phyloP scores from a whole-genome alignment of 176 grass and related monocot species.

The Olyra latifolia region DNA sequence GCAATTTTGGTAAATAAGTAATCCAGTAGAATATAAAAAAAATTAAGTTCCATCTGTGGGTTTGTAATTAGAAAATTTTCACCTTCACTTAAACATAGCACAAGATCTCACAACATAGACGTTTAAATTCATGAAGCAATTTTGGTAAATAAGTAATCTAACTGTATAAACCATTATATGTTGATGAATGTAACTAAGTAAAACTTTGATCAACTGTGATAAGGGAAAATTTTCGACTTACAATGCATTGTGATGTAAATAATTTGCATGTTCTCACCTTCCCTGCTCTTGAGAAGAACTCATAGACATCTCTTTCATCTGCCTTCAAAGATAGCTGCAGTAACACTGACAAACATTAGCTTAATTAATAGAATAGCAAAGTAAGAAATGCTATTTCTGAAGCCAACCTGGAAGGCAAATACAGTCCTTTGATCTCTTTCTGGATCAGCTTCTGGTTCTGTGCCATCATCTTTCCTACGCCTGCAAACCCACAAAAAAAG shows the following conservation, averaged over 20 bases:
- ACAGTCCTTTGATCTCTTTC: conserved; percentile 99
- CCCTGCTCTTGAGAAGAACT: conserved; percentile 98
- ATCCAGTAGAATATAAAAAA: background rate
- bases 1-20: background rate
- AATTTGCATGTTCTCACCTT: conserved; percentile 58
- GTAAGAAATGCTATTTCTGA: background rate
- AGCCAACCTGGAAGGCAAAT: conserved; percentile 94
- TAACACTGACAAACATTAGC: conserved; percentile 37
- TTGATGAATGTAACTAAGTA: background rate
- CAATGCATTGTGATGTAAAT: background rate
- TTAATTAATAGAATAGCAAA: background rate
- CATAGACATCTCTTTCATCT: conserved; percentile 95
- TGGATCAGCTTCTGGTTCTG: conserved; percentile 84
- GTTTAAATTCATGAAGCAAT: background rate
- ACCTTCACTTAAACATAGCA: conserved; percentile 17
- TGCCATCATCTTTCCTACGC: conserved; percentile 77
- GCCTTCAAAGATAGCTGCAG: conserved; percentile 88
- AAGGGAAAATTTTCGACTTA: background rate
- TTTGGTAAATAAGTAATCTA: background rate
- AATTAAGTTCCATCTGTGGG: background rate
- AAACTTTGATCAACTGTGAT: background rate
- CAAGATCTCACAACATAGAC: background rate
- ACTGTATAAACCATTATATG: background rate
- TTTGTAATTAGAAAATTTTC: background rate
- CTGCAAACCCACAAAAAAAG: conserved; percentile 34